Base-by-base conservation (phyloP, 108 stramenopile species). In the Cyclostephanos invisitatus region DNA sequence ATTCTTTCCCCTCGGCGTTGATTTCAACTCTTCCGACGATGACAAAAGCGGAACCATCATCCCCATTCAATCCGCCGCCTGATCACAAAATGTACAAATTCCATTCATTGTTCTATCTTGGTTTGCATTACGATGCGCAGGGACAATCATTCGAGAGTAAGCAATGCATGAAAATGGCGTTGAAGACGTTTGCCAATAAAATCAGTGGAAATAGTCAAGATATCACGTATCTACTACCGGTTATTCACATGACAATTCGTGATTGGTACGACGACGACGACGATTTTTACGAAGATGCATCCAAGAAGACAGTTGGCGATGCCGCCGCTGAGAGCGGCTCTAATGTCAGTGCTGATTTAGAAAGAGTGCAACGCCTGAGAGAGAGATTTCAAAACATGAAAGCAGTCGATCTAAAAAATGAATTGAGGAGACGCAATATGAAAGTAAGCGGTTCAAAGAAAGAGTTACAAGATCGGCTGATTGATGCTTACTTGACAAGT, bases 261-360 rank as follows among this genome's bases (percentile, higher is more conserved):
- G 87, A 93, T 80, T 93, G 90, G 90, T 93, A 89, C 70, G 92
- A 93, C 72, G 92, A 93, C 58, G 72, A 83, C 28, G 77, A 64
- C 38, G 61, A 63, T 54, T 25, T 44, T 20, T 48, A 72, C 22
- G 57, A 21, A 14, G 59, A 67, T 40, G 73, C 55, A 21, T 69
- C 70, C 28, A 66, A 67, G 6, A 11, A 7, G 28, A 14, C 44
- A 7, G 69, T 18, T 49, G 54, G 60, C 64, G 46, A 44, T n/a
- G 15, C 22, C 37, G 50, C 35, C 8, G 36, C 29, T 40, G 37
- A 38, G 11, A 17, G n/a, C 35, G 85, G 55, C 62, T 66, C 14
- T 15, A 2, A 15, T 14, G 15, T 15, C 14, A 14, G 12, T 46
- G 44, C 14, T 46, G 44, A 15, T 46, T 15, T 15, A 14, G 44